Evolutionary conservation across 164 flowering plant genomes (phyloP), one percentile per base, ranked within the genome.

Genomic region (Santalum album): DNA sequence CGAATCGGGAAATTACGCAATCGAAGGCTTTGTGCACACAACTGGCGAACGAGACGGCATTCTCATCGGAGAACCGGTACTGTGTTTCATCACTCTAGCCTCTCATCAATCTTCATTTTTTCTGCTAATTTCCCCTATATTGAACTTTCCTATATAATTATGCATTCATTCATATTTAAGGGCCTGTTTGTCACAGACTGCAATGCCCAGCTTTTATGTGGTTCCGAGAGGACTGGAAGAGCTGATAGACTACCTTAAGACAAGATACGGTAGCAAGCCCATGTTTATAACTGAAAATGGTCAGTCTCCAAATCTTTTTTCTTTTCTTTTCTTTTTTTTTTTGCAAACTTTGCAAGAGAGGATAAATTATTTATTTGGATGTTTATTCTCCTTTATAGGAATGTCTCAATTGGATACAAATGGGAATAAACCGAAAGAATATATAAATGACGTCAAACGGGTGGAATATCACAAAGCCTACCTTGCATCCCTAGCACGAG

Each of bases 271-370:
- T 44, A 74, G 78, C 53, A 70, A 25, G 53, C 78, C 82, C 1
- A 73, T 76, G 60, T 77, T 67, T 62, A 68, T 81, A 34, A 77
- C 81, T 16, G 86, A 81, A 64, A 78, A 77, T 65, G 90, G 90
- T 81, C 34, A 56, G 7, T 32, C 12, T 32, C 36, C 12, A 6
- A 32, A 32, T 32, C 12, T 7, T 32, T 6, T 32, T 32, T 32
- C 12, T 12, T 32, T 32, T 32, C 7, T 32, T 6, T 32, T 7
- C 36, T 12, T 32, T 32, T 12, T 32, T n/a, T n/a, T n/a, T n/a
- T n/a, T n/a, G n/a, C n/a, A n/a, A n/a, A n/a, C n/a, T n/a, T n/a
- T n/a, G n/a, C n/a, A n/a, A n/a, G 36, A 6, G 36, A 32, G 12
- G 7, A 12, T 32, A 6, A 12, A 6, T 32, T 32, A 15, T 4